A percentile compares a stretch with the other conserved stretches of the same genome.
Conservation (phyloP, 208 protist genomes). For the Crithidia brevicula region DNA sequence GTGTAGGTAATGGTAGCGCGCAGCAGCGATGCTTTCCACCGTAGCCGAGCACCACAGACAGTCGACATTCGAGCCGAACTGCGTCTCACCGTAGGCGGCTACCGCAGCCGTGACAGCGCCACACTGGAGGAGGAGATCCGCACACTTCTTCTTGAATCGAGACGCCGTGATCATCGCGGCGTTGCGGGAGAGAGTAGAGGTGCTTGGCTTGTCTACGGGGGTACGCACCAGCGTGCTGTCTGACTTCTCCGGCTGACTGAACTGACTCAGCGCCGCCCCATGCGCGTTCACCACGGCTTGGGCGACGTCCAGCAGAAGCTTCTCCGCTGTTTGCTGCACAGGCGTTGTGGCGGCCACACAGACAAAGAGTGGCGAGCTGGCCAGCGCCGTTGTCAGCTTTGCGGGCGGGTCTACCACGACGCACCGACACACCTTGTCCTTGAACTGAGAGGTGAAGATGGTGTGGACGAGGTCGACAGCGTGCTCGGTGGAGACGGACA, state of each 20-base stretch:
- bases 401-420: slow-evolving; percentile 62
- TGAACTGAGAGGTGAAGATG: slow-evolving; percentile 69
- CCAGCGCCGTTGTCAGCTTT: slow-evolving; percentile 17
- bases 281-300: slow-evolving; percentile 35
- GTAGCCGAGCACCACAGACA: slow-evolving; percentile 78
- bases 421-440: slow-evolving; percentile 74
- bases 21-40: slow-evolving; percentile 80
- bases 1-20: slow-evolving; percentile 66
- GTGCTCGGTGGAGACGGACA: slow-evolving; percentile 26
- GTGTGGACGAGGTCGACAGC: slow-evolving; percentile 54
- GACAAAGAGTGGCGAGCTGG: slow-evolving; percentile 18
- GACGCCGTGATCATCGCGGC: slow-evolving; percentile 22
- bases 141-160: slow-evolving; percentile 62
- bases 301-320: slow-evolving; percentile 45
- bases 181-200: slow-evolving; percentile 13
- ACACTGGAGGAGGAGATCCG: slow-evolving; percentile 69
- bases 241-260: slow-evolving; percentile 26
- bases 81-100: slow-evolving; percentile 57
- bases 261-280: slow-evolving; percentile 19
- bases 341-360: slow-evolving; percentile 20
- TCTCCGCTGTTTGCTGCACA: slow-evolving; percentile 38
- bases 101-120: slow-evolving; percentile 69
- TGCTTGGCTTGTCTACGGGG: slow-evolving; percentile 36
- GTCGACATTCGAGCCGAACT: slow-evolving; percentile 60
- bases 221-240: slow-evolving; percentile 36